Evolutionary conservation across 495 filamentous ascomycete species (phyloP).

Genomic region (Bombardia bombarda): DNA sequence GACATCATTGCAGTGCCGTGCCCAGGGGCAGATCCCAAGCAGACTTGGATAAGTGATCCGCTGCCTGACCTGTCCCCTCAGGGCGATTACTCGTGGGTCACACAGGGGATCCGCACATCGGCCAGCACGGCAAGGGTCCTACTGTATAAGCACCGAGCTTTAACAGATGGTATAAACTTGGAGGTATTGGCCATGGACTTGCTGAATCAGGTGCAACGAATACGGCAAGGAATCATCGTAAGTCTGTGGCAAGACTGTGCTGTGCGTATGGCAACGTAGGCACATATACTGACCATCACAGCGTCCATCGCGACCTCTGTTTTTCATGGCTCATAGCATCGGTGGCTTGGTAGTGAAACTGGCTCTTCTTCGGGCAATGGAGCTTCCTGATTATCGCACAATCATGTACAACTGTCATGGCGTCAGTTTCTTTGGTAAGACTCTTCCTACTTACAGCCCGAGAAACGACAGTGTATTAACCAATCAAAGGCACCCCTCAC

Average conservation of each 20-base stretch:
- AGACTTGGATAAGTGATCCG: slow-evolving; percentile 34
- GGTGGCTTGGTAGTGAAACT: slow-evolving; percentile 54
- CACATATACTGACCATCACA: slow-evolving; percentile 3
- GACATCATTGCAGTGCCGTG: slow-evolving; percentile 41
- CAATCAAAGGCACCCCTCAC: slow-evolving; percentile 47
- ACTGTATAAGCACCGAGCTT: slow-evolving; percentile 46
- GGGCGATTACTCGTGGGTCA: slow-evolving; percentile 35
- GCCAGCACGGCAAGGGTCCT: slow-evolving; percentile 42
- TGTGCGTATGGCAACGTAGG: not conserved
- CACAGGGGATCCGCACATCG: slow-evolving; percentile 29
- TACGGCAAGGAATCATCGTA: slow-evolving; percentile 25
- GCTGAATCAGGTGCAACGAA: slow-evolving; percentile 35
- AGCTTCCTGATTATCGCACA: slow-evolving; percentile 24
- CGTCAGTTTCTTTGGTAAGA: slow-evolving; percentile 52
- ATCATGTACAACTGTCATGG: slow-evolving; percentile 53
- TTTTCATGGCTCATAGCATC: slow-evolving; percentile 60
- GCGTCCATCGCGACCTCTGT: slow-evolving; percentile 40
- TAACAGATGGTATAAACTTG: slow-evolving; percentile 39
- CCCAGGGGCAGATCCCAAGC: slow-evolving; percentile 34
- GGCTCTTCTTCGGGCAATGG: slow-evolving; percentile 44
- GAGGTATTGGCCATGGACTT: slow-evolving; percentile 43
- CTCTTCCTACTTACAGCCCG: too few species aligned
- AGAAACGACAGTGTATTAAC: slow-evolving; percentile 5
- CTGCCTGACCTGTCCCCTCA: too few species aligned
- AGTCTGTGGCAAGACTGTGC: too few species aligned